Base-by-base conservation (phyloP, 2,329 filamentous ascomycete genomes). In the Aschersonia sp. region DNA sequence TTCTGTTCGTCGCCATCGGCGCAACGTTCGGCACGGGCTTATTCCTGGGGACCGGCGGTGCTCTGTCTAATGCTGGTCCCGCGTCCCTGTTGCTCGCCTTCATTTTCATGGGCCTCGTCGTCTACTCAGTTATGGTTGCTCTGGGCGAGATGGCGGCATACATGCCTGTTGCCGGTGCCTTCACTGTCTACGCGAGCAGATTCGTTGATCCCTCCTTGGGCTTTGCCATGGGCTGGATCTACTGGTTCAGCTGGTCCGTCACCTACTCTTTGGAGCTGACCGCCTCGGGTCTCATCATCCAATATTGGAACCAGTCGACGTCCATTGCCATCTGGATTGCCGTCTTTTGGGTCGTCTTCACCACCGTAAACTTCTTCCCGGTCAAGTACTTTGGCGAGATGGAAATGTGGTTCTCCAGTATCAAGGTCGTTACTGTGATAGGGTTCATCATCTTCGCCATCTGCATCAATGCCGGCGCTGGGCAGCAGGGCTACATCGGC, bases 151-250 rank as follows among this genome's bases (percentile, higher is more conserved):
- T 92, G 73, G 81, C 84, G 8, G 81, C 84, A 9, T 87, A 81
- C 55, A 79, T 89, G 31, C 87, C 87, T 5, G 79, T 89, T 37
- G 71, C 82, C 22, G 86, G 84, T 49, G 81, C 83, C 41, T 89
- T 89, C 59, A 84, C 83, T 32, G 74, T 80, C 41, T 90, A 88
- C 56, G 83, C 84, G 29, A 74, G 79, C 40, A 81, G 85, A 14
- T 87, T 90, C 56, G 73, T 87, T 52, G 80, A 85, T 57, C 79
- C 77, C 9, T 80, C 79, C 48, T 68, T 87, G 44, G 83, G 83
- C 6, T 88, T 88, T 56, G 74, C 83, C 22, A 83, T 88, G 73
- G 84, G 85, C 22, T 89, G 84, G 84, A 80, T 86, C 50, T 89
- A 89, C 64, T 89, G 82, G 81, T 87, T 87, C 58, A 81, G 75